Evolutionary conservation across 345 rosid genomes (phyloP), one percentile per base, ranked within the genome.

Genomic region (Gossypium mustelinum): DNA sequence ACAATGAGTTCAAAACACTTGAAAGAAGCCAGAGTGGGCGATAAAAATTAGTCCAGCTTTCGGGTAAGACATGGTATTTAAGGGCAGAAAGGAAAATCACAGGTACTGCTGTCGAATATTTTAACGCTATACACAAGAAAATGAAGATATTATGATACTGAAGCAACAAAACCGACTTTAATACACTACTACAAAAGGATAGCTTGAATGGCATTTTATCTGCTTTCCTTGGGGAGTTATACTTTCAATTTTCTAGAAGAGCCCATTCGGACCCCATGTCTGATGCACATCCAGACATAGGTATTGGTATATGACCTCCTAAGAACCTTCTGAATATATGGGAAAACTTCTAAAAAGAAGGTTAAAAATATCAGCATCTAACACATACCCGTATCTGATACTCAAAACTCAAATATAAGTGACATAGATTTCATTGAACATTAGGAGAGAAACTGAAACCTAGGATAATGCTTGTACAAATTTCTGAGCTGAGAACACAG

Each of bases 21-120:
- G 90, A 88, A 77, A 90, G 82, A 79, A 96, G 93, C 99, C 99
- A 96, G 2, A 94, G 91, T 11, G 98, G 98, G 72, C 92, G 87
- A 68, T 91, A 90, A 73, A 90, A 87, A 79, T 82, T 82, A 56
- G 82, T 91, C 99, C 99, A 96, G 67, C 82, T 89, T 73, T 89
- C 91, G 5, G 86, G 85, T 75, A 87, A 67, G 80, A 93, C 91
- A 70, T 88, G 93, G 63, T 59, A 59, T 25, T 59, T 59, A 59
- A 59, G 63, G 39, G 63, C 63, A 0, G 63, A 58, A 22, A 58
- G 62, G 24, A 58, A 58, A 22, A 58, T 58, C 34, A 58, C 63
- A 59, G 63, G 63, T 24, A 59, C 90, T 6, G 98, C 93, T 1
- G 99, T 93, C 8, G 88, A 86, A 82, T 96, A 93, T 78, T 96